These are phyloP conservation scores for Glycyrrhiza uralensis DNA, from an alignment of 306 rosid species.

Conservation along the genomic window DNA sequence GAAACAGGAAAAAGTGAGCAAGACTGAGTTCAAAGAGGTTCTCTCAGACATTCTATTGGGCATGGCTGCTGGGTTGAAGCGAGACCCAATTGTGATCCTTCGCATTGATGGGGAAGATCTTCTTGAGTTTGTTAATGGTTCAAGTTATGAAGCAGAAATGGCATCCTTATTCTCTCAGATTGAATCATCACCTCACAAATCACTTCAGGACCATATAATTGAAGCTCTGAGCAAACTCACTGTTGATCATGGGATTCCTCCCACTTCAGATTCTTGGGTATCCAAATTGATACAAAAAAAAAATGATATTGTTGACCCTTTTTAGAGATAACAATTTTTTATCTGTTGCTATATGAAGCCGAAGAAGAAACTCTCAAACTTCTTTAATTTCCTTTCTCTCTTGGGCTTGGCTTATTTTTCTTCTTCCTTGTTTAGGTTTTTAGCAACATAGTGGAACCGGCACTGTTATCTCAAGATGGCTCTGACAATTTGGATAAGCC, in stretches of 20 bases:
- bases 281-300: background rate
- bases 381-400: background rate
- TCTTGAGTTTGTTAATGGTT: conserved; percentile 65
- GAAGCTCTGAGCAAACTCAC: conserved; percentile 65
- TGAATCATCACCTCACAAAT: conserved; percentile 36
- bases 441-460: conserved; percentile 57
- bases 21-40: conserved; percentile 85
- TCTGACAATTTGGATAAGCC: conserved; percentile 46
- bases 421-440: conserved; percentile 45
- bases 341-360: too few species aligned
- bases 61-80: conserved; percentile 98
- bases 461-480: conserved; percentile 43
- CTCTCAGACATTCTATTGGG: conserved; percentile 87
- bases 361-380: too few species aligned
- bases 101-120: conserved; percentile 98
- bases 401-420: background rate
- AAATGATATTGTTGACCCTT: too few species aligned
- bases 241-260: conserved; percentile 97
- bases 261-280: conserved; percentile 88
- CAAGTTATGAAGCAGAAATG: conserved; percentile 69
- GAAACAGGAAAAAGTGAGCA: conserved; percentile 77
- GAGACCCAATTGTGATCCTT: conserved; percentile 87
- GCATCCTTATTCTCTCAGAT: conserved; percentile 50
- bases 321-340: too few species aligned
- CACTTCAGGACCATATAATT: conserved; percentile 53